These are phyloP conservation scores for Tritrichomonas musculus DNA, from an alignment of 208 protist genomes.

Conservation along the genomic window DNA sequence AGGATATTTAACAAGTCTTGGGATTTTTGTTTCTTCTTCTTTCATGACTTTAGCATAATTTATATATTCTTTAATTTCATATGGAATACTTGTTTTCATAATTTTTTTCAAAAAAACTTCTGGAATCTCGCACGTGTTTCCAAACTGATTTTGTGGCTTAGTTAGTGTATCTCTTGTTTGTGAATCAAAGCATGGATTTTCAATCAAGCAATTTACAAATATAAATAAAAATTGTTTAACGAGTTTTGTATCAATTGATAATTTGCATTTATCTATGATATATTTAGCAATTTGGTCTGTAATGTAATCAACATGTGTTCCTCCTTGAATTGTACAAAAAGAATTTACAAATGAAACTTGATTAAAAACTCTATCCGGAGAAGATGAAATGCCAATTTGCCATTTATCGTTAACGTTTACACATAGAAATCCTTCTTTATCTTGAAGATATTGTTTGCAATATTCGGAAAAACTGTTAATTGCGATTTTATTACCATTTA, in stretches of 20 bases:
- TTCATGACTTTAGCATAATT: constrained; percentile 49
- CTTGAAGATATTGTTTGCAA: constrained; percentile 78
- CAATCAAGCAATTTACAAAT: constrained; percentile 97
- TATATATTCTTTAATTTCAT: background rate
- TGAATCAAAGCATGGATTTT: constrained; percentile 98
- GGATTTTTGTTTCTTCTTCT: constrained; percentile 59
- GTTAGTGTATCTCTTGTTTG: constrained; percentile 99
- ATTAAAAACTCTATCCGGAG: constrained; percentile 70
- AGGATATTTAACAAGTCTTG: constrained; percentile 70
- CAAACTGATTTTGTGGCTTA: constrained; percentile 80
- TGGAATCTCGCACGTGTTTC: constrained; percentile 71
- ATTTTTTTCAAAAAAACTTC: constrained; percentile 35
- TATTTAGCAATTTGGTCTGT: constrained; percentile 72
- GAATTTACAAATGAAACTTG: constrained; percentile 99
- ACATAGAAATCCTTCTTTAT: constrained; percentile 56
- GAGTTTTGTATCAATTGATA: background rate
- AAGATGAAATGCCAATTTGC: constrained; percentile 79
- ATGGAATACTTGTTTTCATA: background rate
- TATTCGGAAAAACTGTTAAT: constrained; percentile 92
- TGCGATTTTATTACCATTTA: constrained; percentile 76
- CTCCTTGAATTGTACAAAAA: constrained; percentile 94
- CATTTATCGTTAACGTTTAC: constrained; percentile 79
- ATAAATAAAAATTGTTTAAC: constrained; percentile 88
- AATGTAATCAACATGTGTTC: constrained; percentile 97
- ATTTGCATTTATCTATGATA: background rate